Evolutionary conservation across 2,329 filamentous ascomycete genomes (phyloP).

Genomic region (Scedosporium dehoogii): DNA sequence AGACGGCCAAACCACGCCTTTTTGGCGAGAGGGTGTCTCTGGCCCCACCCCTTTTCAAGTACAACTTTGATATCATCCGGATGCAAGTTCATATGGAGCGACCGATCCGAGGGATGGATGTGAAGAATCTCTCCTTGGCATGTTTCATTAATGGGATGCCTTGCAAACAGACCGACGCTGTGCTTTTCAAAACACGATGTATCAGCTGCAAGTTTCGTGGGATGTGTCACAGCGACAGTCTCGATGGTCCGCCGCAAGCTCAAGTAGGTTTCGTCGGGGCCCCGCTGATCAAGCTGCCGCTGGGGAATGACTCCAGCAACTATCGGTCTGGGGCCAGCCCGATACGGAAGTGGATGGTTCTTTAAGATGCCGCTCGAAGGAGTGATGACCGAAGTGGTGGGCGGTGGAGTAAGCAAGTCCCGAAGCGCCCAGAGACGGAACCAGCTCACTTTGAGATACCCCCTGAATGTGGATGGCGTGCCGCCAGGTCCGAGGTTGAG

Average conservation of each 20-base stretch:
- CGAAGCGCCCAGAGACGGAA: constrained; percentile 62
- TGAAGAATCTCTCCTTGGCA: constrained; percentile 78
- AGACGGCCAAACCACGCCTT: constrained; percentile 51
- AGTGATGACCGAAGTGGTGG: constrained; percentile 25
- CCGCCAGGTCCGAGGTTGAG: constrained; percentile 70
- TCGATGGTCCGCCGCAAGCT: constrained; percentile 43
- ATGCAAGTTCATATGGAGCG: constrained; percentile 71
- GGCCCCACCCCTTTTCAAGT: constrained; percentile 68
- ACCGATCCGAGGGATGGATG: constrained; percentile 66
- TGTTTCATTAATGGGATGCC: constrained; percentile 54
- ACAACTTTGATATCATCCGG: constrained; percentile 66
- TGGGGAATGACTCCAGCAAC: constrained; percentile 75
- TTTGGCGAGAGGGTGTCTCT: constrained; percentile 58
- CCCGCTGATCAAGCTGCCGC: constrained; percentile 62
- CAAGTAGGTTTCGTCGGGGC: constrained; percentile 42
- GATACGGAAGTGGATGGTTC: constrained; percentile 43
- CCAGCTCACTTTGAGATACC: constrained; percentile 65
- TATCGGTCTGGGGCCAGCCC: constrained; percentile 52
- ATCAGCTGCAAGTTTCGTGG: constrained; percentile 45
- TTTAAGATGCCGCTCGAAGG: constrained; percentile 50
- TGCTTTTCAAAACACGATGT: constrained; percentile 77
- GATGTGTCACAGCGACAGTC: constrained; percentile 34
- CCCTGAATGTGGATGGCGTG: constrained; percentile 61
- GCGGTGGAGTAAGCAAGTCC: constrained; percentile 56
- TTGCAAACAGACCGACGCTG: constrained; percentile 64